phyloP scores from a whole-genome alignment of 2,329 filamentous ascomycete genomes.

The Aureobasidium sp. region DNA sequence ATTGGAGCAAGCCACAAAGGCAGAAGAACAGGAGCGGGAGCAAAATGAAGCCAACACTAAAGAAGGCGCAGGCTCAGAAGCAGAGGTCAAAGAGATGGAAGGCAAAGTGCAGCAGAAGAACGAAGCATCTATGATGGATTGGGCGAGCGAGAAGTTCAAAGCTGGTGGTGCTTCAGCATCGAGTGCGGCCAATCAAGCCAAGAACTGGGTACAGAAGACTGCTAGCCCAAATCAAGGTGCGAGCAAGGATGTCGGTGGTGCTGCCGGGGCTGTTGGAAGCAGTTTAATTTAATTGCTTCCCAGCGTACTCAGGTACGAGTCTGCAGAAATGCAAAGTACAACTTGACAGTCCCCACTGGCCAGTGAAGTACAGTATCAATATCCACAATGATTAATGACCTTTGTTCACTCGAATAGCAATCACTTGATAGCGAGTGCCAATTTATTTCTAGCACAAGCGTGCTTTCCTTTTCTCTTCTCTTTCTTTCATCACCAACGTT shows the following conservation, averaged over 20 bases:
- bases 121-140: constrained; percentile 33
- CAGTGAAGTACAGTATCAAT: no score
- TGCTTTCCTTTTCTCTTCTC: no score
- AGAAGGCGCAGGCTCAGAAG: constrained; percentile 16
- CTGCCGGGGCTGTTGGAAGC: background rate
- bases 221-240: background rate
- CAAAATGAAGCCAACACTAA: constrained; percentile 19
- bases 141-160: constrained; percentile 34
- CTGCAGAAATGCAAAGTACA: no score
- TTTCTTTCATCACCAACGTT: no score
- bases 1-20: constrained; percentile 29
- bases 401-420: no score
- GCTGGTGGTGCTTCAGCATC: constrained; percentile 21
- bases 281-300: background rate
- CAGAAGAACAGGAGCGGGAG: constrained; percentile 26
- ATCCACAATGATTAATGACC: no score
- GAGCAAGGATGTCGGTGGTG: background rate
- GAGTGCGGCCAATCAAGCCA: constrained; percentile 12
- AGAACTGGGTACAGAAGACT: background rate
- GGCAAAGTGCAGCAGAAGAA: constrained; percentile 36
- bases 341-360: no score
- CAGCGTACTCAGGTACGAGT: no score
- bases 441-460: no score
- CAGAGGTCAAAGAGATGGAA: constrained; percentile 28
- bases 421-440: no score